Evolutionary conservation across 495 filamentous ascomycete genomes (phyloP), one percentile per base, ranked within the genome.

Genomic region (Peziza echinospora): DNA sequence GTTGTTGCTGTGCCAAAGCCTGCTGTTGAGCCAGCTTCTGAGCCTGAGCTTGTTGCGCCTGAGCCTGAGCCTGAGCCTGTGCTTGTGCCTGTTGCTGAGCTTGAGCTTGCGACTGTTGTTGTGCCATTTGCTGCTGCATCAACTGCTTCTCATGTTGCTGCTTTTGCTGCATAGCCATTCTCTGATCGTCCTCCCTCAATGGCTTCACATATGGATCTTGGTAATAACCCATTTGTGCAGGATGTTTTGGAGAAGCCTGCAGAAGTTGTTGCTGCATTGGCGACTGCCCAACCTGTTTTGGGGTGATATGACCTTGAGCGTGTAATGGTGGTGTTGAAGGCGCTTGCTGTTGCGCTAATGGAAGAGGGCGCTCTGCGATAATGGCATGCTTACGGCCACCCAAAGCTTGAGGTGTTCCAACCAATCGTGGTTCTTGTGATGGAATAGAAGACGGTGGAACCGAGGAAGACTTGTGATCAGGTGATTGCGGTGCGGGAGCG

Each of bases 191-290:
- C 5, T 28, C 19, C 22, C 10, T 21, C 21, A 21, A 16, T 16
- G 40, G 23, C 13, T 22, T 43, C 19, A 23, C 3, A 28, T 23
- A 21, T 7, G 26, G 6, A 16, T 30, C 17, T 23, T 25, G 8
- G 46, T 45, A 23, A 55, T 46, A 16, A 57, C 42, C 54, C 43
- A 43, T 30, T 26, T 37, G 19, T 46, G 43, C 44, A 16, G 44
- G 19, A 43, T 34, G 9, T n/a, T n/a, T n/a, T n/a, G n/a, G n/a
- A n/a, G n/a, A n/a, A n/a, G n/a, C n/a, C n/a, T n/a, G n/a, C n/a
- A n/a, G n/a, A 17, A 37, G 3, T 37, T 37, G 30, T 37, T 37
- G 30, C 13, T 37, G 30, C 30, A 37, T 37, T 37, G 30, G 30
- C 13, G 30, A 37, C 3, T 37, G 30, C 3, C 19, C 13, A 3